These are phyloP conservation scores for Quercus variabilis DNA, from an alignment of 306 rosid genomes.

Conservation along the genomic window DNA sequence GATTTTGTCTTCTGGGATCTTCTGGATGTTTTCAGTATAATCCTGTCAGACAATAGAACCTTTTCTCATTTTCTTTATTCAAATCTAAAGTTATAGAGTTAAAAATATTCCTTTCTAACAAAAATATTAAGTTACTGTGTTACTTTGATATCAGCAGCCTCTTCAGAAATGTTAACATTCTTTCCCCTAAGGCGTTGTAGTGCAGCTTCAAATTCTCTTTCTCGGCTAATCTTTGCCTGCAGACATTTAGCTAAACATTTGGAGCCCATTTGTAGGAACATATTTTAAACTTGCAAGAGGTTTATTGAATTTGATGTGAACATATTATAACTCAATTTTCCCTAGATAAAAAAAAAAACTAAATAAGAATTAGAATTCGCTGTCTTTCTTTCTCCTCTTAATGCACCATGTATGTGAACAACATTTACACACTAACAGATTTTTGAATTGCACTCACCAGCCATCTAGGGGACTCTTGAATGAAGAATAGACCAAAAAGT, in stretches of 20 bases:
- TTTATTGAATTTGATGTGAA: too few relatives aligned
- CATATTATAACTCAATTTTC: too few relatives aligned
- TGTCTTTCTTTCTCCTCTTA: too few relatives aligned
- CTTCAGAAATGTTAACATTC: constrained; percentile 23
- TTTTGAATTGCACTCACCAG: constrained; percentile 20
- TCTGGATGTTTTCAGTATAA: constrained; percentile 4
- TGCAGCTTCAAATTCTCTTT: constrained; percentile 18
- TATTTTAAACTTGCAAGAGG: too few relatives aligned
- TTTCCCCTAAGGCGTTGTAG: constrained; percentile 38
- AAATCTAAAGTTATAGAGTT: too few relatives aligned
- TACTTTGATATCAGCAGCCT: constrained; percentile 40
- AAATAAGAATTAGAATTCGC: too few relatives aligned
- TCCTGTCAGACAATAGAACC: not conserved
- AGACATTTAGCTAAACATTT: not conserved
- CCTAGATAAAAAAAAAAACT: too few relatives aligned
- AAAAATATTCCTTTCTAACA: too few relatives aligned
- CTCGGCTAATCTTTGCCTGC: constrained; percentile 35
- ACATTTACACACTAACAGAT: not conserved
- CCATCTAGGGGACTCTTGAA: constrained; percentile 41
- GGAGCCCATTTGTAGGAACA: too few relatives aligned
- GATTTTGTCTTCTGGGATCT: constrained; percentile 16
- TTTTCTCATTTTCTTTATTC: too few relatives aligned
- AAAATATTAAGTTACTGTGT: not conserved
- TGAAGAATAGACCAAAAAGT: constrained; percentile 8
- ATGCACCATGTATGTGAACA: too few relatives aligned